Evolutionary conservation across 345 rosid species (phyloP).

Genomic region (Salix koriyanagi): DNA sequence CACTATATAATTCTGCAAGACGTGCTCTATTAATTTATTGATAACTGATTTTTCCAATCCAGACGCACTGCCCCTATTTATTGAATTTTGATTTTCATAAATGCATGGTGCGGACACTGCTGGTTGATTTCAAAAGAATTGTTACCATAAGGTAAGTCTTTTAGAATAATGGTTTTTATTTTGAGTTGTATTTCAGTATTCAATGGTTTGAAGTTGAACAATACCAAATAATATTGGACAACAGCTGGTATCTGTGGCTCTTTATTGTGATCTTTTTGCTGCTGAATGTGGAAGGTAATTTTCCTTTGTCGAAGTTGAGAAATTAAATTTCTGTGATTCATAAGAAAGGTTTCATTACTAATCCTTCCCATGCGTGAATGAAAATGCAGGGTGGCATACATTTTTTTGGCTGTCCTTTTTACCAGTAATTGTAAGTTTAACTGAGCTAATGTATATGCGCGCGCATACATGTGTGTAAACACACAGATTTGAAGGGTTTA

Average conservation of each 20-base stretch:
- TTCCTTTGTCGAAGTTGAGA: not conserved
- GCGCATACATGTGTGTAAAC: not conserved
- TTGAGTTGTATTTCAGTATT: no score
- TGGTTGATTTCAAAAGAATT: constrained; percentile 59
- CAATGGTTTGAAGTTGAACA: not conserved
- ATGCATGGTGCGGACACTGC: constrained; percentile 62
- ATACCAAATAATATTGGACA: constrained; percentile 6
- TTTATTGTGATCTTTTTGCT: constrained; percentile 73
- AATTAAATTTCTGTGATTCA: not conserved
- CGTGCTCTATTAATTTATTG: not conserved
- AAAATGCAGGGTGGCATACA: constrained; percentile 70
- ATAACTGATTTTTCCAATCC: not conserved
- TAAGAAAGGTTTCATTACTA: not conserved
- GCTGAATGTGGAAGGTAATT: constrained; percentile 62
- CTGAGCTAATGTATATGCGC: not conserved
- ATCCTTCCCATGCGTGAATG: not conserved
- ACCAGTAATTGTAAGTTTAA: constrained; percentile 63
- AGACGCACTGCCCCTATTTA: constrained; percentile 43
- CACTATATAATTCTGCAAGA: not conserved
- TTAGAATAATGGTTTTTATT: not conserved
- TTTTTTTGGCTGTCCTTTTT: constrained; percentile 86
- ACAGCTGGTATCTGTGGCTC: constrained; percentile 87
- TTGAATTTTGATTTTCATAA: constrained; percentile 53
- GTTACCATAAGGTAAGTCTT: constrained; percentile 63
- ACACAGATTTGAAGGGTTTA: no score